These are phyloP conservation scores for Arctostaphylos glauca DNA, from an alignment of 148 eudicot species.

Conservation along the genomic window DNA sequence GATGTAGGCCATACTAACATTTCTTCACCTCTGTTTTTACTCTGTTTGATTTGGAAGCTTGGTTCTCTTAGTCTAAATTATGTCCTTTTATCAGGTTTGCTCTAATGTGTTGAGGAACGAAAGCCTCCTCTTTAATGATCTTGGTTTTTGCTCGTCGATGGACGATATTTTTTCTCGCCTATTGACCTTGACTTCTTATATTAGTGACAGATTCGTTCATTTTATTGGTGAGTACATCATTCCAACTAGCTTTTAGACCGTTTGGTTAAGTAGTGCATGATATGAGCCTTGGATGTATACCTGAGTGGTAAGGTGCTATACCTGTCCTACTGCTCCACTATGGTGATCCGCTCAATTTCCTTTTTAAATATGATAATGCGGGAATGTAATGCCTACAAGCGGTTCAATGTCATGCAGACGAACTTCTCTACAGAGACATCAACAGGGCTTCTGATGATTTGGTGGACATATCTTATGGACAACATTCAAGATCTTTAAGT, in stretches of 20 bases:
- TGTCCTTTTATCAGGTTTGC: conserved; percentile 18
- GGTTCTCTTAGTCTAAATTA: conserved; percentile 18
- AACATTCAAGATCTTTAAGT: conserved; percentile 28
- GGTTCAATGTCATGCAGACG: conserved; percentile 30
- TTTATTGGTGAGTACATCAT: conserved; percentile 54
- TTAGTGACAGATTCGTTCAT: conserved; percentile 47
- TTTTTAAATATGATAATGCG: neutral
- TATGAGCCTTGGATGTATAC: neutral
- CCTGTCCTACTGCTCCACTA: neutral
- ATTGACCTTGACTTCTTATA: conserved; percentile 53
- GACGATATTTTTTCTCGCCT: conserved; percentile 65
- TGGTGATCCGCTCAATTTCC: neutral
- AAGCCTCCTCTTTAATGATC: conserved; percentile 20
- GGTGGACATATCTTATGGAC: conserved; percentile 23
- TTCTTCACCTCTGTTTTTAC: neutral
- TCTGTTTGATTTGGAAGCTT: neutral
- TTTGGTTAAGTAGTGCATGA: neutral
- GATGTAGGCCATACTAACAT: neutral
- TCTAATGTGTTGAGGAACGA: conserved; percentile 20
- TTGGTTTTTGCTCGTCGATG: conserved; percentile 39
- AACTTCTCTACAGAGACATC: conserved; percentile 46
- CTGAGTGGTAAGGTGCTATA: neutral
- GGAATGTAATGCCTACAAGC: neutral
- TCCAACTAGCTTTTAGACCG: neutral
- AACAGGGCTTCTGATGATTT: conserved; percentile 33